Conservation (phyloP, 2,329 filamentous ascomycete species). For the Cyphellophora attinorum region DNA sequence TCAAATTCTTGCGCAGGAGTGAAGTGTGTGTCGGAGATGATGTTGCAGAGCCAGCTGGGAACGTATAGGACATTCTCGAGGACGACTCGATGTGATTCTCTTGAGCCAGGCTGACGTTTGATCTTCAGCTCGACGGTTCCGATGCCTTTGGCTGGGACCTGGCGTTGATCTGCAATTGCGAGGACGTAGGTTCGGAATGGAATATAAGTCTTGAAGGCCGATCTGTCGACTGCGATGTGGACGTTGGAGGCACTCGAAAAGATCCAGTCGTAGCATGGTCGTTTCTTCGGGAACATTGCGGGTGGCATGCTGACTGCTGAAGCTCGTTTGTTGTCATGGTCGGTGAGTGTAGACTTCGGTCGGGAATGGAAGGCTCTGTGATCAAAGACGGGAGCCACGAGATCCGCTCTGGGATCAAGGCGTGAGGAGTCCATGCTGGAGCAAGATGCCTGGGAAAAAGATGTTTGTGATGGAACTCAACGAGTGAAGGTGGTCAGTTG, state of each 20-base stretch:
- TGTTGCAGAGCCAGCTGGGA: conserved; percentile 25
- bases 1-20: conserved; percentile 10
- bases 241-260: conserved; percentile 20
- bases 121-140: conserved; percentile 24
- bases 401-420: not conserved
- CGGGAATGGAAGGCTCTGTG: not conserved
- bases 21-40: conserved; percentile 17
- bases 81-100: conserved; percentile 18
- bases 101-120: conserved; percentile 13
- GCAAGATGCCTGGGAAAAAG: no score
- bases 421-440: not conserved
- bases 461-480: no score
- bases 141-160: conserved; percentile 21
- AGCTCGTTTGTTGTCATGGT: not conserved
- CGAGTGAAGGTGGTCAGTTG: no score
- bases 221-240: conserved; percentile 25
- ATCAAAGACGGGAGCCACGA: not conserved
- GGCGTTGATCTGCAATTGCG: conserved; percentile 15
- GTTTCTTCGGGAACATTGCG: conserved; percentile 6
- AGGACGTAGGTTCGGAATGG: conserved; percentile 19
- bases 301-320: not conserved
- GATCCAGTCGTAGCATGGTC: conserved; percentile 20
- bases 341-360: not conserved
- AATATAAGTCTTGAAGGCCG: conserved; percentile 23
- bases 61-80: conserved; percentile 26